Conservation (phyloP, 2,329 filamentous ascomycete genomes). For the Verticillium longisporum region DNA sequence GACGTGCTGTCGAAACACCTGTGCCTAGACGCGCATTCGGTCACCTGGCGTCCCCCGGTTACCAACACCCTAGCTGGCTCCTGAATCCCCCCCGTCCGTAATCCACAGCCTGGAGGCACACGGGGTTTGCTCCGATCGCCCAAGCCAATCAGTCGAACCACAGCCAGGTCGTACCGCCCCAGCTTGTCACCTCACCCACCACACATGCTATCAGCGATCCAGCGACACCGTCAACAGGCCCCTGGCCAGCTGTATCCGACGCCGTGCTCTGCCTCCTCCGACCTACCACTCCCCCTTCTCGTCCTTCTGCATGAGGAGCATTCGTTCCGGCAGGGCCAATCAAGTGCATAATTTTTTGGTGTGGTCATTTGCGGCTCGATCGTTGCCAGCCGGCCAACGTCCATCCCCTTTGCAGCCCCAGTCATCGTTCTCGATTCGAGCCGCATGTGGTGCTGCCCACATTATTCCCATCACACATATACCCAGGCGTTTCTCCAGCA, state of each 20-base stretch:
- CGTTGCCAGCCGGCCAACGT: not conserved
- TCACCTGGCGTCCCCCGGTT: too few relatives aligned
- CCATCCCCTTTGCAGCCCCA: slow-evolving; percentile 1
- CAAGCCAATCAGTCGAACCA: not conserved
- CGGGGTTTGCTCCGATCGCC: not conserved
- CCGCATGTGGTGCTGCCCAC: not conserved
- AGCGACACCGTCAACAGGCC: not conserved
- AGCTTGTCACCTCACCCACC: not conserved
- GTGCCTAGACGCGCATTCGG: not conserved
- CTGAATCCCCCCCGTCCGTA: not conserved
- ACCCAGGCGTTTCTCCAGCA: slow-evolving; percentile 14
- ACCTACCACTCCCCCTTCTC: not conserved
- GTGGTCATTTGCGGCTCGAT: not conserved
- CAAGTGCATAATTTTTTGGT: not conserved
- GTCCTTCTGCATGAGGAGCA: slow-evolving; percentile 10
- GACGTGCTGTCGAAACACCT: not conserved
- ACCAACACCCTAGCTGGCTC: too few relatives aligned
- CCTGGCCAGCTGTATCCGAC: not conserved
- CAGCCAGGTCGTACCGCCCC: not conserved
- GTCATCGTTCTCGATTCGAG: slow-evolving; percentile 3
- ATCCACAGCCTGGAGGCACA: not conserved
- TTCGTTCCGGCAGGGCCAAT: slow-evolving; percentile 10
- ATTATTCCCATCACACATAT: not conserved
- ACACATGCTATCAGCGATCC: not conserved
- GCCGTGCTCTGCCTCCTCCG: not conserved